A percentile compares a stretch with the other conserved stretches of the same genome.
Evolutionary conservation across 2,329 filamentous ascomycete species (phyloP).

Genomic region (Intubia oerlemansii): DNA sequence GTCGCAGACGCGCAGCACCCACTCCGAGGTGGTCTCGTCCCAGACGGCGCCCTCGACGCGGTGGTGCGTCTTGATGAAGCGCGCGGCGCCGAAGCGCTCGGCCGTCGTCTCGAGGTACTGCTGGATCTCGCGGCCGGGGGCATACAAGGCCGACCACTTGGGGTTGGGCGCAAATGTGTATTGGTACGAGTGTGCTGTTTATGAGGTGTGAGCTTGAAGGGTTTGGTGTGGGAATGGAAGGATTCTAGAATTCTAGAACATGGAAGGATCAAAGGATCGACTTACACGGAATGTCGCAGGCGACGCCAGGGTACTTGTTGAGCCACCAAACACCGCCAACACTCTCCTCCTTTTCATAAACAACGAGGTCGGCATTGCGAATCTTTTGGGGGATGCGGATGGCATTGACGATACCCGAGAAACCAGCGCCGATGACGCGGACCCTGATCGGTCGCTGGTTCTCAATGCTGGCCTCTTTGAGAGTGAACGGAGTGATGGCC

Average conservation of each 20-base stretch:
- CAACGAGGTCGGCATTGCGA: constrained; percentile 14
- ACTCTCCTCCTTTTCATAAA: constrained; percentile 16
- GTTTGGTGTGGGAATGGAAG: no score
- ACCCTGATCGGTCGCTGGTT: constrained; percentile 14
- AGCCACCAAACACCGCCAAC: constrained; percentile 16
- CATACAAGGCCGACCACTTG: constrained; percentile 29
- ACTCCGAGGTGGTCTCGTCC: constrained; percentile 18
- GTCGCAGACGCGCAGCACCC: constrained; percentile 13
- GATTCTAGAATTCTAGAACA: no score
- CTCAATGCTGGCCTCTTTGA: constrained; percentile 13
- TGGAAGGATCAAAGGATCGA: background rate
- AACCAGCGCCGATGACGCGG: constrained; percentile 15
- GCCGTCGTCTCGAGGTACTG: constrained; percentile 25
- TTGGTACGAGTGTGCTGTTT: constrained; percentile 27
- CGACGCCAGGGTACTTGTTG: constrained; percentile 15
- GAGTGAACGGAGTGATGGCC: constrained; percentile 3
- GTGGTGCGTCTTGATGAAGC: constrained; percentile 23
- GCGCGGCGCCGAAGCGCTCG: constrained; percentile 21
- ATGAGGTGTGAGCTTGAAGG: background rate
- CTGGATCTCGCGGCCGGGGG: constrained; percentile 24
- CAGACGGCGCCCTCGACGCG: constrained; percentile 19
- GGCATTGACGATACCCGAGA: constrained; percentile 14
- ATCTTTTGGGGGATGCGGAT: constrained; percentile 16
- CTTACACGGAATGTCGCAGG: constrained; percentile 17
- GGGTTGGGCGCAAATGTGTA: constrained; percentile 34